phyloP scores from a whole-genome alignment of 805 yeast species.

The Saccharomyces eubayanus region DNA sequence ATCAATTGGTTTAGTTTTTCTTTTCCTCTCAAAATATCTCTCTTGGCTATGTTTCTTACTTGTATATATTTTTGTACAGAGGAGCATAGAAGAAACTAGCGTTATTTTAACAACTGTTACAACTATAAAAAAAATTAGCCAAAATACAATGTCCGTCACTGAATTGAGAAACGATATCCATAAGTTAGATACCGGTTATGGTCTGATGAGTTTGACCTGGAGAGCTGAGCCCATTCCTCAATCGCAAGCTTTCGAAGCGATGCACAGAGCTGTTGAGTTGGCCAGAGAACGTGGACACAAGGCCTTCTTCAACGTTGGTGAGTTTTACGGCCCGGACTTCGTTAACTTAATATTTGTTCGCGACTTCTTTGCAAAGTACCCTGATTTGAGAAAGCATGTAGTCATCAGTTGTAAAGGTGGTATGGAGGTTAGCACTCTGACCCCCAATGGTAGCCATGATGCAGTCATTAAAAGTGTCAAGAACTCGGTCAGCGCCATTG shows the following conservation, averaged over 20 bases:
- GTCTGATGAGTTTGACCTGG: constrained; percentile 80
- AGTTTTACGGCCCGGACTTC: constrained; percentile 57
- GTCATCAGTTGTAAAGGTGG: constrained; percentile 66
- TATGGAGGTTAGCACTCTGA: constrained; percentile 28
- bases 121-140: background rate
- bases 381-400: constrained; percentile 48
- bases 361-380: constrained; percentile 49
- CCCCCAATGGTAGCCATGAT: constrained; percentile 46
- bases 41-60: background rate
- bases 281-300: constrained; percentile 28
- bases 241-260: constrained; percentile 44
- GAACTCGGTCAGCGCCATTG: constrained; percentile 33
- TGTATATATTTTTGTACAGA: background rate
- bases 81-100: background rate
- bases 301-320: constrained; percentile 64
- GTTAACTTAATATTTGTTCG: constrained; percentile 49
- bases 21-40: background rate
- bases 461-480: constrained; percentile 42
- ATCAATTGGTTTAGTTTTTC: background rate
- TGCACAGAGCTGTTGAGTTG: constrained; percentile 43
- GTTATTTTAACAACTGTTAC: background rate
- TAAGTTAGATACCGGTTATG: constrained; percentile 44
- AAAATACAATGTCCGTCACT: constrained; percentile 14
- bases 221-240: constrained; percentile 46
- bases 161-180: constrained; percentile 15